Percentiles rank a stretch among this genome's conserved stretches.
Evolutionary conservation across 352 stramenopile genomes (phyloP).

Genomic region (Phytophthora rubi): DNA sequence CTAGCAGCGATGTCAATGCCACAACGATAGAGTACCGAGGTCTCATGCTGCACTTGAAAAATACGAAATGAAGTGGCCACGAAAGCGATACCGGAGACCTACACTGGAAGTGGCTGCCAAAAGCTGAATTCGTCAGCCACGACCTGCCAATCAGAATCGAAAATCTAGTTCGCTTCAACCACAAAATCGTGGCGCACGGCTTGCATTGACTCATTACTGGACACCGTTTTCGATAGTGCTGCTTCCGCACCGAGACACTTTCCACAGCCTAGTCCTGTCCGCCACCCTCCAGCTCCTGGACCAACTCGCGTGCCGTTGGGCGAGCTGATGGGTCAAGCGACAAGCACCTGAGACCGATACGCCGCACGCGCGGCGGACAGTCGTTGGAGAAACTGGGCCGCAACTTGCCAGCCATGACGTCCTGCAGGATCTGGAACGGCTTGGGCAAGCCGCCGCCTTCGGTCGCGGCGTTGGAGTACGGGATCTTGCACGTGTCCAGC

Average conservation of each 20-base stretch:
- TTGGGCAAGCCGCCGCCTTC: conserved; percentile 24
- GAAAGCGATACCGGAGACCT: conserved; percentile 18
- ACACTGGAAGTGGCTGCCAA: conserved; percentile 24
- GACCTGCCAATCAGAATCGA: conserved; percentile 21
- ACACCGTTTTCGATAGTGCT: neutral
- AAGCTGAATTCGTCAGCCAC: conserved; percentile 33
- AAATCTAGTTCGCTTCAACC: conserved; percentile 27
- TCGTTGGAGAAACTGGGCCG: conserved; percentile 49
- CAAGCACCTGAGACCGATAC: conserved; percentile 24
- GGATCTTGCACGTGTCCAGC: conserved; percentile 44
- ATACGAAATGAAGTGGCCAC: conserved; percentile 5
- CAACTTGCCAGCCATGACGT: conserved; percentile 47
- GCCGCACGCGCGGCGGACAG: conserved; percentile 46
- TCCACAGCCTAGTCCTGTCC: neutral
- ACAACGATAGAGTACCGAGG: neutral
- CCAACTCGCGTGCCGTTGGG: conserved; percentile 18
- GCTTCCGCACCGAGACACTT: neutral
- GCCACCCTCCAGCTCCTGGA: conserved; percentile 25
- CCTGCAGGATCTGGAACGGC: conserved; percentile 54
- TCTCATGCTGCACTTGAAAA: conserved; percentile 24
- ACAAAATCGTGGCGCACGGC: conserved; percentile 9
- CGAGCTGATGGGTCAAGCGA: conserved; percentile 9
- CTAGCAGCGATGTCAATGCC: neutral
- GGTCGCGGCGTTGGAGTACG: conserved; percentile 35
- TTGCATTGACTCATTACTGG: conserved; percentile 6